Percentiles rank a stretch among this genome's conserved stretches.
Evolutionary conservation across 306 rosid genomes (phyloP).

Genomic region (Cajanus cajan): DNA sequence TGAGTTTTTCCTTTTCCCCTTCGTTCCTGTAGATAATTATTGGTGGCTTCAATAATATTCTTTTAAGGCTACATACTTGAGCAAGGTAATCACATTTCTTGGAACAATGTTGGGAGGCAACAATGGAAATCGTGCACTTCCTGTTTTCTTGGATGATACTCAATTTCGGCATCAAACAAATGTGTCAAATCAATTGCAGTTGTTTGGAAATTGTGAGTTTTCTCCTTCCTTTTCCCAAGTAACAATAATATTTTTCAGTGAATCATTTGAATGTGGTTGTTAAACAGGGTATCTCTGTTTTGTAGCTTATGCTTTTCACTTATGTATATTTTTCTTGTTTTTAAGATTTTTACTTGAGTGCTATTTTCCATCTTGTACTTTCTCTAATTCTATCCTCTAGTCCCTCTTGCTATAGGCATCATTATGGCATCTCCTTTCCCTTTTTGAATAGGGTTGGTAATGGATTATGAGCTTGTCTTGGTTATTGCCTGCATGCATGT

Average conservation of each 20-base stretch:
- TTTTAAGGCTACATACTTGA: conserved; percentile 29
- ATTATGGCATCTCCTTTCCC: neutral
- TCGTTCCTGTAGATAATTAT: conserved; percentile 35
- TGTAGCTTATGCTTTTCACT: neutral
- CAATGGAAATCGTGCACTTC: conserved; percentile 66
- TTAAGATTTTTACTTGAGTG: neutral
- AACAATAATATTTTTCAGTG: neutral
- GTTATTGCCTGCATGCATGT: neutral
- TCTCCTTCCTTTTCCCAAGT: conserved; percentile 18
- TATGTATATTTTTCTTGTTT: conserved; percentile 4
- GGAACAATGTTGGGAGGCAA: conserved; percentile 75
- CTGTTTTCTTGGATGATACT: conserved; percentile 67
- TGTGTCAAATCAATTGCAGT: conserved; percentile 73
- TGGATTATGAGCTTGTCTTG: neutral
- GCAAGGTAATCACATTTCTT: neutral
- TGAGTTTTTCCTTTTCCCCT: neutral
- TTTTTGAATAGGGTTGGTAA: neutral
- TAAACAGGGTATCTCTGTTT: conserved; percentile 7
- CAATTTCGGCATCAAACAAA: conserved; percentile 57
- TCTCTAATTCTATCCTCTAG: neutral
- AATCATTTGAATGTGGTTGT: neutral
- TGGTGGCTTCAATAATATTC: conserved; percentile 10
- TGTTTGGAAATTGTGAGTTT: conserved; percentile 77
- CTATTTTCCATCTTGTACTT: neutral
- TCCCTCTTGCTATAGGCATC: neutral